Conservation (phyloP, 108 stramenopile species). For the Fistulifera solaris region DNA sequence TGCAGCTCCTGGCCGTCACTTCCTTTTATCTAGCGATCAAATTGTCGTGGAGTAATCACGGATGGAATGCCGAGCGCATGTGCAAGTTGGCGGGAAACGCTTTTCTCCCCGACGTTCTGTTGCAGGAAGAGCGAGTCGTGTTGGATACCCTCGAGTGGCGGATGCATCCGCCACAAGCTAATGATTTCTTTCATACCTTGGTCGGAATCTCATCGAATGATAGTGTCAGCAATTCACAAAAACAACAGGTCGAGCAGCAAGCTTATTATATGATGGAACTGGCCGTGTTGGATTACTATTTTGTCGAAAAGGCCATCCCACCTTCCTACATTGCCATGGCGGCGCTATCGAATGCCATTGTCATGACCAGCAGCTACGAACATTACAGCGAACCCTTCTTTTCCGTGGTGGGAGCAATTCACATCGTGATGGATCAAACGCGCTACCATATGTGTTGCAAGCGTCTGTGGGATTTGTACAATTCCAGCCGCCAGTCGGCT, state of each 20-base stretch:
- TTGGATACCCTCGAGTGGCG: slow-evolving; percentile 15
- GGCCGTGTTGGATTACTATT: slow-evolving; percentile 2
- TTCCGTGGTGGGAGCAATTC: not conserved
- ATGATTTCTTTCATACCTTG: slow-evolving; percentile 14
- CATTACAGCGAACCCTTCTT: not conserved
- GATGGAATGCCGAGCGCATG: not conserved
- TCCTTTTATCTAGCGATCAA: slow-evolving; percentile 7
- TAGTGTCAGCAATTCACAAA: not conserved
- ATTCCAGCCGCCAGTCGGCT: not conserved
- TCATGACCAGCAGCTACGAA: not conserved
- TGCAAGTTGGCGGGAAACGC: not conserved
- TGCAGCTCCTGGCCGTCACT: slow-evolving; percentile 5
- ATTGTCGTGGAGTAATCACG: not conserved
- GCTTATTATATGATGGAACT: not conserved
- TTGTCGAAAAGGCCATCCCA: not conserved
- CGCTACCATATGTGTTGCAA: not conserved
- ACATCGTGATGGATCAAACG: slow-evolving; percentile 1
- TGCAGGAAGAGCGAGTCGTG: slow-evolving; percentile 15
- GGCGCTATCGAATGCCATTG: slow-evolving; percentile 3
- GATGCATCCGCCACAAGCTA: slow-evolving; percentile 18
- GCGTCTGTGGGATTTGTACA: not conserved
- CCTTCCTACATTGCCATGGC: slow-evolving; percentile 11
- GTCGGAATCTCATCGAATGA: slow-evolving; percentile 10
- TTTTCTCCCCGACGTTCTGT: slow-evolving; percentile 5
- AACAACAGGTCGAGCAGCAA: not conserved